These are phyloP conservation scores for Eucalyptus globulus DNA, from an alignment of 345 rosid genomes.

Conservation along the genomic window DNA sequence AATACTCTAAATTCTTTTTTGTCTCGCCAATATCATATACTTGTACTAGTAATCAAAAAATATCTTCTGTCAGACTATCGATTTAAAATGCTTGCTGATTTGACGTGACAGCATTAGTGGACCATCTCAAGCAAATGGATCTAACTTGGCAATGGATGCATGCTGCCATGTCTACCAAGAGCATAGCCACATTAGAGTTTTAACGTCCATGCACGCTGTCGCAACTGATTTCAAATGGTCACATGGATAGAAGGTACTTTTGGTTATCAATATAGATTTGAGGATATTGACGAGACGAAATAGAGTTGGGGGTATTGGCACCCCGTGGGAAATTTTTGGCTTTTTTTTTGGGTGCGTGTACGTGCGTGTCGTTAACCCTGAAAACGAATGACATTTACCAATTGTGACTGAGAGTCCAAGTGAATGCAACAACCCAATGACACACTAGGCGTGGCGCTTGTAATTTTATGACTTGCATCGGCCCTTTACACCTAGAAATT, in stretches of 20 bases:
- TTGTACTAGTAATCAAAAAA: background rate
- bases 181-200: background rate
- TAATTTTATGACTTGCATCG: too few relatives aligned
- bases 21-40: rapidly evolving
- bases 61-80: background rate
- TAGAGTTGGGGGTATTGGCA: background rate
- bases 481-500: too few relatives aligned
- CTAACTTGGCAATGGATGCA: background rate
- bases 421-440: background rate
- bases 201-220: rapidly evolving
- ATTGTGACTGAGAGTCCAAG: background rate
- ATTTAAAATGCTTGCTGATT: background rate
- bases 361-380: too few relatives aligned
- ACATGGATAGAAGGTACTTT: background rate
- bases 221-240: rapidly evolving
- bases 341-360: too few relatives aligned
- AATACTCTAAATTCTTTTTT: too few relatives aligned
- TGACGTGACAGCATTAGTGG: rapidly evolving
- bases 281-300: rapidly evolving
- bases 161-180: rapidly evolving
- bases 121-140: background rate
- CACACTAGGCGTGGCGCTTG: rapidly evolving
- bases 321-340: rapidly evolving
- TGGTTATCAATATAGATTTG: rapidly evolving
- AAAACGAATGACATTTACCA: too few relatives aligned